Evolutionary conservation across 2,329 filamentous ascomycete species (phyloP), one percentile per base, ranked within the genome.

Genomic region (Microsporum canis): DNA sequence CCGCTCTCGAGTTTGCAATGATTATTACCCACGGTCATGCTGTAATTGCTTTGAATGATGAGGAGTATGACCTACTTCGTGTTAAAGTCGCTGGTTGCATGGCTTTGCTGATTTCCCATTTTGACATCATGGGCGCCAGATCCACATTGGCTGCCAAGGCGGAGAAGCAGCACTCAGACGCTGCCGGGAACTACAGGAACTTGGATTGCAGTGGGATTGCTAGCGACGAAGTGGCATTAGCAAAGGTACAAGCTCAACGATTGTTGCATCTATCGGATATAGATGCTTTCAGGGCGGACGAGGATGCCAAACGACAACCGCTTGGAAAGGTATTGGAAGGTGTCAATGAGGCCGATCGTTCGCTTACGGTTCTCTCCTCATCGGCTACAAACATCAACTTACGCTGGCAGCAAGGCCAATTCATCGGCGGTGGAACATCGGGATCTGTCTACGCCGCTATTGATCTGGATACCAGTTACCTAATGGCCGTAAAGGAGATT

Each of bases 401-500:
- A 76, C 87, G 94, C 65, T 99, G 94, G 94, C 94, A 97, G 73
- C 94, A 96, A 78, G 94, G 94, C n/a, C 90, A 95, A 68, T 99
- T 95, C 71, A 90, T 99, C 49, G 94, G 94, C 58, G 92, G 94
- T 59, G 94, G 94, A 66, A 96, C 92, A 0, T 99, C 99, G 75
- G 94, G 94, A 64, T 96, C 91, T 59, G 94, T 99, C 8, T 99
- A 99, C 70, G 91, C 91, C 38, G 94, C 91, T 38, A 95, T 97
- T 83, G 96, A 99, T 71, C 80, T 99, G 59, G 95, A 99, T 76
- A 92, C 90, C 31, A 92, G 92, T 62, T 91, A 95, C 70, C 77
- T 97, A 63, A 97, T 99, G 92, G 94, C 94, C 2, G 94, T 99
- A 67, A 99, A 99, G 76, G 94, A 99, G 75, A 99, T 99, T 67